Evolutionary conservation across 371 early-diverging fungal species (phyloP).

Genomic region (Chytridiales sp.): DNA sequence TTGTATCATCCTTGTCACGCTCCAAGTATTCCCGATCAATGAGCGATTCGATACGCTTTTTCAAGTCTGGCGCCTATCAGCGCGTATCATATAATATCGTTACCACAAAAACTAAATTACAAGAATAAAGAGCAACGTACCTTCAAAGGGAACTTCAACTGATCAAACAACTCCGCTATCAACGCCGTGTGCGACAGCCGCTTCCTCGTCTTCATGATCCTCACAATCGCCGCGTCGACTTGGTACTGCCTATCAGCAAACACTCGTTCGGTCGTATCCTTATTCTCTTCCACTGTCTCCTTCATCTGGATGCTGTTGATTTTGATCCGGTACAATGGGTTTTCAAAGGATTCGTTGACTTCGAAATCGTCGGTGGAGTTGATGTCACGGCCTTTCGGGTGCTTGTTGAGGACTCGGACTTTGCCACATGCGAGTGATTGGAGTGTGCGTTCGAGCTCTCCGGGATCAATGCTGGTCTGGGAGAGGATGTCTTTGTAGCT

Average conservation of each 20-base stretch:
- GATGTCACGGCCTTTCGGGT: conserved; percentile 40
- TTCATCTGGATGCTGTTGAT: conserved; percentile 77
- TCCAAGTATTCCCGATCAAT: conserved; percentile 91
- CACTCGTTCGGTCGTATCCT: conserved; percentile 70
- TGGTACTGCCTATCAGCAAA: conserved; percentile 78
- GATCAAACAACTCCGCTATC: conserved; percentile 67
- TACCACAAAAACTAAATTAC: conserved; percentile 10
- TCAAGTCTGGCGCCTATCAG: conserved; percentile 65
- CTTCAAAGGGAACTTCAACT: conserved; percentile 76
- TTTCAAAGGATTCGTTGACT: conserved; percentile 68
- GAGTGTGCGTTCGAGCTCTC: conserved; percentile 73
- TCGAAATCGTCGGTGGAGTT: conserved; percentile 52
- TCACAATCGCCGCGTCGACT: conserved; percentile 93
- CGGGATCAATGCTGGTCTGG: conserved; percentile 55
- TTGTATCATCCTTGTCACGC: conserved; percentile 62
- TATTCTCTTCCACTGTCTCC: conserved; percentile 72
- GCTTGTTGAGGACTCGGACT: conserved; percentile 68
- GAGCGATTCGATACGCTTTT: conserved; percentile 86
- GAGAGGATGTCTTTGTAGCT: conserved; percentile 66
- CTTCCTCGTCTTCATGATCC: conserved; percentile 90
- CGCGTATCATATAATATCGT: no score
- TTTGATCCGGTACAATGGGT: conserved; percentile 63
- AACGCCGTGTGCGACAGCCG: conserved; percentile 65
- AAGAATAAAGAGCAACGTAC: conserved; percentile 40
- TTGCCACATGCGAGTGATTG: conserved; percentile 84